phyloP scores from a whole-genome alignment of 208 protist genomes.

The Acanthamoeba polyphaga region DNA sequence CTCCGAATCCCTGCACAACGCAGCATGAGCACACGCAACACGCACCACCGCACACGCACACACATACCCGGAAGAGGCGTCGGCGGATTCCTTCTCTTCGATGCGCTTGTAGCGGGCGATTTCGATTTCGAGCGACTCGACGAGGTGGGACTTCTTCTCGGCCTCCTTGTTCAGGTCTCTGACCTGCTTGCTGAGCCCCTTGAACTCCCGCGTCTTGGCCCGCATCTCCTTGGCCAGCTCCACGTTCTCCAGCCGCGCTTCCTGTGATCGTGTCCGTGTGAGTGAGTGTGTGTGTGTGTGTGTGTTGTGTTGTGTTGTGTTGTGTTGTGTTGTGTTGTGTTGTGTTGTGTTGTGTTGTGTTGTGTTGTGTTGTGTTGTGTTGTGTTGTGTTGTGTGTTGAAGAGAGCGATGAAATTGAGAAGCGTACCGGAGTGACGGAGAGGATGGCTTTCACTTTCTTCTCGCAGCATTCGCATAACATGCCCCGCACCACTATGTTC shows the following conservation, averaged over 20 bases:
- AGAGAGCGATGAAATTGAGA: not conserved
- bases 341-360: no score
- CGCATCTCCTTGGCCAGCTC: slow-evolving; percentile 44
- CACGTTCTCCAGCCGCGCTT: slow-evolving; percentile 45
- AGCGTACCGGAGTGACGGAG: not conserved
- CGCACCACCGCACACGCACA: no score
- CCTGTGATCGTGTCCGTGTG: slow-evolving; percentile 4
- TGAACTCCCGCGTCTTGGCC: slow-evolving; percentile 2
- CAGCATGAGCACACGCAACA: no score
- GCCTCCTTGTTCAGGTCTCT: not conserved
- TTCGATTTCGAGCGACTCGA: slow-evolving; percentile 19
- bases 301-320: no score
- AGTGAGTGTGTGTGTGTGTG: no score
- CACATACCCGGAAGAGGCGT: not conserved
- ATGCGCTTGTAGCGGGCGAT: not conserved
- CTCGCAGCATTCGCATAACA: slow-evolving; percentile 1
- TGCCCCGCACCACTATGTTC: not conserved
- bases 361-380: no score
- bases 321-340: no score
- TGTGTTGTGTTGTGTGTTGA: accelerated
- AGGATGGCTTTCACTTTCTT: slow-evolving; percentile 6
- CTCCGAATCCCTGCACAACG: not conserved
- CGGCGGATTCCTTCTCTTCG: not conserved
- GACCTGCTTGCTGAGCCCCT: not conserved
- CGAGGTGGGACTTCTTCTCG: not conserved